Conservation (phyloP, 2,329 filamentous ascomycete species). For the Xylaria sp. region DNA sequence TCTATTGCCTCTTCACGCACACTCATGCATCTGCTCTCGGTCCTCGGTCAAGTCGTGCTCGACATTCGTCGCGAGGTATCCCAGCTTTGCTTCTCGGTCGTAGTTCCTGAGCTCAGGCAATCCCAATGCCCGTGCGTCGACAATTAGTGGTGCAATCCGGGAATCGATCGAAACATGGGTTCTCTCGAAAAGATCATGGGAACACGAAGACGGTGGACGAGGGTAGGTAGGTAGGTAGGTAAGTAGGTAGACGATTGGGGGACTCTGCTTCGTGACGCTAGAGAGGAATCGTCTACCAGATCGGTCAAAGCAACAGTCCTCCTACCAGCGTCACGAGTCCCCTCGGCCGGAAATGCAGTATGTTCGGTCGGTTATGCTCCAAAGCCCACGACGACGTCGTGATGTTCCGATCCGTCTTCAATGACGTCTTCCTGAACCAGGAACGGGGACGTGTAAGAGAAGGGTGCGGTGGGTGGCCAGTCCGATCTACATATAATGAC, state of each 20-base stretch:
- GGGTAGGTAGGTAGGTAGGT: not conserved
- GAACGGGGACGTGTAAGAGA: slow-evolving; percentile 4
- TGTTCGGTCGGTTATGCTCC: slow-evolving; percentile 15
- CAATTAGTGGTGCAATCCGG: not conserved
- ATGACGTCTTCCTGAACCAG: not conserved
- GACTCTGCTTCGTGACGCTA: slow-evolving; percentile 11
- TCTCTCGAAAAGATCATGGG: slow-evolving; percentile 7
- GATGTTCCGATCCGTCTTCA: slow-evolving; percentile 5
- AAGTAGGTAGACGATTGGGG: slow-evolving; percentile 4
- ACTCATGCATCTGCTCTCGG: slow-evolving; percentile 17
- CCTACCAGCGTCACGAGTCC: slow-evolving; percentile 9
- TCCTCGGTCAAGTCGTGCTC: slow-evolving; percentile 7
- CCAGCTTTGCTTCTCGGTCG: slow-evolving; percentile 7
- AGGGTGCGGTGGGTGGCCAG: slow-evolving; percentile 8
- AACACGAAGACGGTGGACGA: not conserved
- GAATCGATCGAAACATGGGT: not conserved
- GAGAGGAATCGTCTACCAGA: slow-evolving; percentile 9
- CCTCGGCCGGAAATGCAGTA: slow-evolving; percentile 8
- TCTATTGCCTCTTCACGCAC: slow-evolving; percentile 13
- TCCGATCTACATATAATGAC: slow-evolving; percentile 6
- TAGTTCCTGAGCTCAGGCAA: slow-evolving; percentile 4
- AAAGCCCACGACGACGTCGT: slow-evolving; percentile 4
- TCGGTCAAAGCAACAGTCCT: slow-evolving; percentile 11
- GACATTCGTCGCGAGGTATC: slow-evolving; percentile 18
- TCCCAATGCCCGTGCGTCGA: not conserved